These are phyloP conservation scores for Podospora tetraspora DNA, from an alignment of 495 filamentous ascomycete genomes.

Conservation along the genomic window DNA sequence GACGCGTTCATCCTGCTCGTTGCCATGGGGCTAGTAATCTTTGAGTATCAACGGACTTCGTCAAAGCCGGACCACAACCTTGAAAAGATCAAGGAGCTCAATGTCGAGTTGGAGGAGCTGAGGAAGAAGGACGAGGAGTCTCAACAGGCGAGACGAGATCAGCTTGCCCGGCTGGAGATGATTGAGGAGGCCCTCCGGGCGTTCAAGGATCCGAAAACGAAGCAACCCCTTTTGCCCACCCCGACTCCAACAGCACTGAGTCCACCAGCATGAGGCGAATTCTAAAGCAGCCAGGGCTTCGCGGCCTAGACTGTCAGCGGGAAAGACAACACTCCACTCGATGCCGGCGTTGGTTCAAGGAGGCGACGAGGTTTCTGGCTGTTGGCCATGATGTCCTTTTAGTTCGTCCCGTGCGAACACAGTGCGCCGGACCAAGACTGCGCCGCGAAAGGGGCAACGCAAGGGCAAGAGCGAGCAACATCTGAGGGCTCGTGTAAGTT, in stretches of 20 bases:
- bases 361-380: background rate
- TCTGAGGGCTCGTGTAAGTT: background rate
- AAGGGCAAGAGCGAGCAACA: constrained; percentile 10
- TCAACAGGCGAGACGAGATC: constrained; percentile 56
- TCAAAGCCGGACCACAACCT: constrained; percentile 66
- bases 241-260: constrained; percentile 8
- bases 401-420: too few species aligned
- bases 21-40: constrained; percentile 70
- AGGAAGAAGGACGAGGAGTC: constrained; percentile 58
- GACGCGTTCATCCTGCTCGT: constrained; percentile 85
- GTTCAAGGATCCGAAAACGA: constrained; percentile 50
- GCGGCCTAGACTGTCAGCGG: background rate
- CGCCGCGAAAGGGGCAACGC: background rate
- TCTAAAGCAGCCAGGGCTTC: background rate
- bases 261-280: background rate
- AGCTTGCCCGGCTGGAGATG: constrained; percentile 53
- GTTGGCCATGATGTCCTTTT: too few species aligned
- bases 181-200: constrained; percentile 64
- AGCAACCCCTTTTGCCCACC: constrained; percentile 38
- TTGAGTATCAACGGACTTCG: constrained; percentile 70
- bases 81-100: constrained; percentile 66
- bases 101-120: constrained; percentile 55
- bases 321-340: background rate
- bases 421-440: too few species aligned
- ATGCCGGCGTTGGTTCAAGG: background rate